Conservation (phyloP, 2,329 filamentous ascomycete species). For the Neonectria punicea region DNA sequence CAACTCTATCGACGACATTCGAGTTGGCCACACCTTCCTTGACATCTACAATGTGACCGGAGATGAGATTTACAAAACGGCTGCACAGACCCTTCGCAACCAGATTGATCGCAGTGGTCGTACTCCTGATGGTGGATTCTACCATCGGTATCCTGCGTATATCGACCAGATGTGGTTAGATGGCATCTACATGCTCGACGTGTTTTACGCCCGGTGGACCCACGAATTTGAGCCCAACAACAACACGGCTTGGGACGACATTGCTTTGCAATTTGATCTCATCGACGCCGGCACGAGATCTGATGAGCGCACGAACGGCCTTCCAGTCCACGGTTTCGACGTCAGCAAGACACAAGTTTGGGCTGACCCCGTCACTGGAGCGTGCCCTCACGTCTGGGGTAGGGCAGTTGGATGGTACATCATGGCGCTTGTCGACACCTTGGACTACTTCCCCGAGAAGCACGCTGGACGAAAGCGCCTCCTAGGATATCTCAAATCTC, state of each 20-base stretch:
- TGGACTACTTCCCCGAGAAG: conserved; percentile 31
- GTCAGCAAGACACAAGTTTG: conserved; percentile 30
- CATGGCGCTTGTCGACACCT: conserved; percentile 32
- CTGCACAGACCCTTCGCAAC: conserved; percentile 22
- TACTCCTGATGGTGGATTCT: conserved; percentile 31
- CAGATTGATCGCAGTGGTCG: conserved; percentile 32
- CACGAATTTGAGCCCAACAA: conserved; percentile 32
- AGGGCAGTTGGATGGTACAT: conserved; percentile 36
- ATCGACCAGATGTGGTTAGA: conserved; percentile 40
- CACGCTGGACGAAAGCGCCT: conserved; percentile 27
- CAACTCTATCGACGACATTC: conserved; percentile 33
- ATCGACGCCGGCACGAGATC: conserved; percentile 22
- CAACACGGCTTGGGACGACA: conserved; percentile 34
- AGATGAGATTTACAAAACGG: conserved; percentile 30
- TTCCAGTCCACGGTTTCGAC: conserved; percentile 32
- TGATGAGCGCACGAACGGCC: conserved; percentile 21
- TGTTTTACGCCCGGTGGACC: conserved; percentile 36
- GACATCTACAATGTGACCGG: conserved; percentile 31
- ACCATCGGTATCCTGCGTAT: conserved; percentile 38
- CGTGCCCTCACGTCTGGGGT: conserved; percentile 34
- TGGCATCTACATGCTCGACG: conserved; percentile 35
- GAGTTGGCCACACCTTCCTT: conserved; percentile 30
- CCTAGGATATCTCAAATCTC: conserved; percentile 20
- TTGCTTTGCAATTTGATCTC: conserved; percentile 30
- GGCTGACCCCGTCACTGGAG: conserved; percentile 33